phyloP scores from a whole-genome alignment of 2,329 filamentous ascomycete genomes.

The Calonectria pauciramosa region DNA sequence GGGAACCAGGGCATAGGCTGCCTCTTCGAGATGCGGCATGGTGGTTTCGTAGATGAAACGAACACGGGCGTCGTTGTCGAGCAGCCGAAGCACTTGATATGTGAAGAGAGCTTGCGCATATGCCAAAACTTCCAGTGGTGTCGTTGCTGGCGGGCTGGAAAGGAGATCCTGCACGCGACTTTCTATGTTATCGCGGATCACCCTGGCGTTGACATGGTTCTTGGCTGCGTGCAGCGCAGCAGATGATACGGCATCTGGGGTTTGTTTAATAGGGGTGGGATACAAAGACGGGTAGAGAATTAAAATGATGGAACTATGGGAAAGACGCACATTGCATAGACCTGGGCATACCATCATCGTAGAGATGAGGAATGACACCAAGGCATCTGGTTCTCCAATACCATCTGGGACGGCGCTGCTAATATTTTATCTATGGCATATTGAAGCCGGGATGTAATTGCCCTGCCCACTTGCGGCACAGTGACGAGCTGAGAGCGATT shows the following conservation, averaged over 20 bases:
- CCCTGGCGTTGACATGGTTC: slow-evolving; percentile 4
- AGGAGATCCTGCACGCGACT: slow-evolving; percentile 20
- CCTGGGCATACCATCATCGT: slow-evolving; percentile 13
- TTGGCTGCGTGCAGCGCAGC: slow-evolving; percentile 12
- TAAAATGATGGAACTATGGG: neutral
- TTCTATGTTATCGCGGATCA: slow-evolving; percentile 18
- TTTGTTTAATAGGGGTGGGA: neutral
- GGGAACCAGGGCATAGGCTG: slow-evolving; percentile 8
- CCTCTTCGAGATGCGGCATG: slow-evolving; percentile 17
- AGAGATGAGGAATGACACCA: slow-evolving; percentile 21
- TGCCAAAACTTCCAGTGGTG: slow-evolving; percentile 9
- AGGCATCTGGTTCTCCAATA: slow-evolving; percentile 10
- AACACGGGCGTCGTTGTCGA: slow-evolving; percentile 10
- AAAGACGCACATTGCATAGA: slow-evolving; percentile 14
- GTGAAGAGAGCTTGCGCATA: slow-evolving; percentile 17
- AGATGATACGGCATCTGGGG: slow-evolving; percentile 12
- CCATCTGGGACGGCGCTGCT: slow-evolving; percentile 9
- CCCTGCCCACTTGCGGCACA: slow-evolving; percentile 10
- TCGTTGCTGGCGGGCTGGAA: slow-evolving; percentile 1
- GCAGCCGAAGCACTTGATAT: slow-evolving; percentile 15
- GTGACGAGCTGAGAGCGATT: slow-evolving; percentile 17
- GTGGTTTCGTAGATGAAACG: slow-evolving; percentile 15
- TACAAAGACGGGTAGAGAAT: neutral
- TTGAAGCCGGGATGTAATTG: slow-evolving; percentile 10
- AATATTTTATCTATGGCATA: slow-evolving; percentile 14